Evolutionary conservation across 1,284 basidiomycete species (phyloP).

Genomic region (Moesziomyces antarcticus): DNA sequence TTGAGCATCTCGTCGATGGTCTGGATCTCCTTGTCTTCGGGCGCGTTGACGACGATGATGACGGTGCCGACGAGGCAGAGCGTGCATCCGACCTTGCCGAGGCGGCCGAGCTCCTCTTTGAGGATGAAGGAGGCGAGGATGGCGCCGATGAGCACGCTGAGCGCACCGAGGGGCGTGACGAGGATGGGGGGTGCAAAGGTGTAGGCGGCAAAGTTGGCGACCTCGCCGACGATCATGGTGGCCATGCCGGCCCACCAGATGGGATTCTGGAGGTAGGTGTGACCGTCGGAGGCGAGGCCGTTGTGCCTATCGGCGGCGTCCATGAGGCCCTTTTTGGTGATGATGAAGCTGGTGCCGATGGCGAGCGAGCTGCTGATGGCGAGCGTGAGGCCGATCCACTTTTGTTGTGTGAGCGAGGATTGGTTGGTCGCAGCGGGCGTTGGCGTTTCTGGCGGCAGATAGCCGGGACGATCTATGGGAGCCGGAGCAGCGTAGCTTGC

Average conservation of each 20-base stretch:
- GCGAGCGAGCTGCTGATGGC: conserved; percentile 65
- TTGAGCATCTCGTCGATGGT: conserved; percentile 93
- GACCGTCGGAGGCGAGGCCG: conserved; percentile 65
- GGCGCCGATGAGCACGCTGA: conserved; percentile 88
- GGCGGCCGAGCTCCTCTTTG: conserved; percentile 90
- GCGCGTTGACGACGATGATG: conserved; percentile 95
- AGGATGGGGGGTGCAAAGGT: conserved; percentile 97
- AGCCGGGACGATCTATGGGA: conserved; percentile 34
- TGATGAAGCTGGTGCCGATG: conserved; percentile 67
- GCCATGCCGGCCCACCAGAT: conserved; percentile 99
- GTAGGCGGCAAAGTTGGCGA: conserved; percentile 98
- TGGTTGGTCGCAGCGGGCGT: conserved; percentile 28
- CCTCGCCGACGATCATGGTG: conserved; percentile 73
- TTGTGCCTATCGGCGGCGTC: conserved; percentile 62
- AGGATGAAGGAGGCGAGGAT: conserved; percentile 88
- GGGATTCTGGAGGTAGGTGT: conserved; percentile 84
- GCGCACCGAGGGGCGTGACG: conserved; percentile 92
- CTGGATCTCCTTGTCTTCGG: conserved; percentile 90
- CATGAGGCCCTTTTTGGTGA: conserved; percentile 67
- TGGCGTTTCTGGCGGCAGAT: conserved; percentile 40
- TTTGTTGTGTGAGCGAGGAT: conserved; percentile 60
- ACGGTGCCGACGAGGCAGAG: conserved; percentile 89
- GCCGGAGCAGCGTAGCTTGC: conserved; percentile 22
- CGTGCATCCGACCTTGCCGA: conserved; percentile 91
- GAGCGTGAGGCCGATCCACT: conserved; percentile 66